These are phyloP conservation scores for Xylogone sp. DNA, from an alignment of 2,329 filamentous ascomycete genomes.

Conservation along the genomic window DNA sequence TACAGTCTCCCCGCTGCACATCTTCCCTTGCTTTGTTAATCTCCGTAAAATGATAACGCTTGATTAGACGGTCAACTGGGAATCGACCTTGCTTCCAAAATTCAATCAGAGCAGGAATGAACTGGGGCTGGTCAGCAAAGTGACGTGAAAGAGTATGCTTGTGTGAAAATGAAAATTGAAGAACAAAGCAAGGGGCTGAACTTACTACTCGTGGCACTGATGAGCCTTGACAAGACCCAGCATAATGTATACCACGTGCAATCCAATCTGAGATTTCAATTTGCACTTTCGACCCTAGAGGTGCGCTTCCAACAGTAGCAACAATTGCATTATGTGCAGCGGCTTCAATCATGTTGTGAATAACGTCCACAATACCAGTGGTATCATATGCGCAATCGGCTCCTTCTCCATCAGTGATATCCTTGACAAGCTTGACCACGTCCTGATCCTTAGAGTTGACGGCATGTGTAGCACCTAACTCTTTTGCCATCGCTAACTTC, in stretches of 20 bases:
- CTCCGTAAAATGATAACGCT: too few relatives aligned
- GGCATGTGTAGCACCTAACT: slow-evolving; percentile 39
- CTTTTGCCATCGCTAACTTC: slow-evolving; percentile 37
- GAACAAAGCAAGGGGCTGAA: too few relatives aligned
- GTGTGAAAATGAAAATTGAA: too few relatives aligned
- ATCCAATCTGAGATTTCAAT: slow-evolving; percentile 13
- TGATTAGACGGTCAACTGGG: too few relatives aligned
- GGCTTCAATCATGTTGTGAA: slow-evolving; percentile 27
- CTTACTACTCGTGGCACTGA: too few relatives aligned
- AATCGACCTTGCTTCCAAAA: too few relatives aligned
- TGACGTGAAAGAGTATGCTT: too few relatives aligned
- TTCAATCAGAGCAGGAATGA: too few relatives aligned
- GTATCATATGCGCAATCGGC: slow-evolving; percentile 28
- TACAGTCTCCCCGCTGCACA: too few relatives aligned
- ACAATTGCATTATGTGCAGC: slow-evolving; percentile 27
- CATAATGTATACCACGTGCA: neutral
- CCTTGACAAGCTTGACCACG: slow-evolving; percentile 25
- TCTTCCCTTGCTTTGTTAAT: too few relatives aligned
- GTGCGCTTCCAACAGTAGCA: slow-evolving; percentile 30
- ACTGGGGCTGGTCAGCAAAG: too few relatives aligned
- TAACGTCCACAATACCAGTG: slow-evolving; percentile 25
- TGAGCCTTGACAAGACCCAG: neutral
- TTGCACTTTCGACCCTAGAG: slow-evolving; percentile 19
- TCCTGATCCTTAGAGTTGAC: slow-evolving; percentile 30
- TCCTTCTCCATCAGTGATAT: slow-evolving; percentile 23